phyloP scores from a whole-genome alignment of 148 eudicot genomes.

The Beta vulgaris region DNA sequence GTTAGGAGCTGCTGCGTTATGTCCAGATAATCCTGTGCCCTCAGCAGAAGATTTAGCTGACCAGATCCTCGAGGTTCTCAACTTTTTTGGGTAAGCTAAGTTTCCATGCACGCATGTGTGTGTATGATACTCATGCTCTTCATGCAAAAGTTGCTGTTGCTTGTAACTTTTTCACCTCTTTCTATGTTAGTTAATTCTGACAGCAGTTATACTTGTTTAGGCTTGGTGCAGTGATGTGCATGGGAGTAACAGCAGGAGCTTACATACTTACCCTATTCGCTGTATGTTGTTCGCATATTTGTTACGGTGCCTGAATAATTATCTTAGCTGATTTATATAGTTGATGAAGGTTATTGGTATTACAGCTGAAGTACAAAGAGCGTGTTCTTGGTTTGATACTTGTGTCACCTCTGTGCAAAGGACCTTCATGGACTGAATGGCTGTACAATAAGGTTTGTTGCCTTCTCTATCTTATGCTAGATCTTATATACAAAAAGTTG shows the following conservation, averaged over 20 bases:
- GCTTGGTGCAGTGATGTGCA: slow-evolving; percentile 56
- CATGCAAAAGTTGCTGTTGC: background rate
- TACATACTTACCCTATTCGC: slow-evolving; percentile 51
- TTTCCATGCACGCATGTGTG: background rate
- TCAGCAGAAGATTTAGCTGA: slow-evolving; percentile 87
- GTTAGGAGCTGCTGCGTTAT: slow-evolving; percentile 90
- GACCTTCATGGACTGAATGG: slow-evolving; percentile 99
- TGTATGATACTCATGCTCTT: background rate
- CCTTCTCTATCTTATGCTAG: background rate
- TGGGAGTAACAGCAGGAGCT: slow-evolving; percentile 59
- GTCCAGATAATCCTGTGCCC: slow-evolving; percentile 63
- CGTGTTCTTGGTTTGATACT: slow-evolving; percentile 94
- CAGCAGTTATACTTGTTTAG: slow-evolving; percentile 27
- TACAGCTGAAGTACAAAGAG: slow-evolving; percentile 75
- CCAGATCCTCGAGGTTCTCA: slow-evolving; percentile 83
- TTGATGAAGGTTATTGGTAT: slow-evolving; percentile 22
- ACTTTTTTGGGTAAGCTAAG: slow-evolving; percentile 63
- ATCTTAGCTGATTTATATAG: background rate
- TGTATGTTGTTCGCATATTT: slow-evolving; percentile 27
- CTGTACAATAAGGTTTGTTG: slow-evolving; percentile 71
- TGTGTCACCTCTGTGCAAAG: slow-evolving; percentile 83
- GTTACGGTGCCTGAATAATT: background rate
- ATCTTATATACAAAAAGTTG: background rate
- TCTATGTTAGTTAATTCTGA: slow-evolving; percentile 13
- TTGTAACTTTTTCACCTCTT: background rate